Percentiles rank a stretch among this genome's conserved stretches.
phyloP scores from a whole-genome alignment of 129 eudicot species.

The Ambrosia trifida region DNA sequence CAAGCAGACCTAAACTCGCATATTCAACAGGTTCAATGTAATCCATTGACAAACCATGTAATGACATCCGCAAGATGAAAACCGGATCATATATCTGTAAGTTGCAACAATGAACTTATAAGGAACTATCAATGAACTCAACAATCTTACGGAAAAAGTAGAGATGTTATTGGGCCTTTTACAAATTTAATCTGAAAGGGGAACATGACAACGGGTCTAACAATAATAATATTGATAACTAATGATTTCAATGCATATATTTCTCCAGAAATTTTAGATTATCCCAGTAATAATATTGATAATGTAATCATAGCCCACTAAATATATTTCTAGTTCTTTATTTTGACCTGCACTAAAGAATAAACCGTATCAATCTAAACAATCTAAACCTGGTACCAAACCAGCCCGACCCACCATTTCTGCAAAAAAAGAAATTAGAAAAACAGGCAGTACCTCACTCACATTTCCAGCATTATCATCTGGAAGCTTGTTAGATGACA shows the following conservation, averaged over 20 bases:
- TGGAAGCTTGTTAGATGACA: slow-evolving; percentile 25
- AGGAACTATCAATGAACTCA: not conserved
- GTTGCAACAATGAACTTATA: slow-evolving; percentile 27
- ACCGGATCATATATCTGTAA: slow-evolving; percentile 76
- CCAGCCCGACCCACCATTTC: too few relatives aligned
- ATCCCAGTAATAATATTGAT: not conserved
- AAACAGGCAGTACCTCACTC: slow-evolving; percentile 44
- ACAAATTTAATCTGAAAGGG: not conserved
- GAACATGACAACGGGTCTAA: not conserved
- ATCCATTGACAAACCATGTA: slow-evolving; percentile 75
- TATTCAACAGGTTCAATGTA: slow-evolving; percentile 81
- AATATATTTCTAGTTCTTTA: not conserved
- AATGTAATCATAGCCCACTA: not conserved
- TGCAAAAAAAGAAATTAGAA: not conserved
- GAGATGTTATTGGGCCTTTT: not conserved
- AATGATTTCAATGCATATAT: not conserved
- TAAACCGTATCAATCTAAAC: not conserved
- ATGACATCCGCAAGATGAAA: slow-evolving; percentile 77
- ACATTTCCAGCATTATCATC: slow-evolving; percentile 30
- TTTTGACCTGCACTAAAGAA: not conserved
- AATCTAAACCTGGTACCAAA: not conserved
- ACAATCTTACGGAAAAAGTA: not conserved
- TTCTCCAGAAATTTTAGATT: not conserved
- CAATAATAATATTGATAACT: not conserved
- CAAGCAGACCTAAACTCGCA: slow-evolving; percentile 90